phyloP scores from a whole-genome alignment of 2,329 filamentous ascomycete genomes.

The Colletotrichum sp. region DNA sequence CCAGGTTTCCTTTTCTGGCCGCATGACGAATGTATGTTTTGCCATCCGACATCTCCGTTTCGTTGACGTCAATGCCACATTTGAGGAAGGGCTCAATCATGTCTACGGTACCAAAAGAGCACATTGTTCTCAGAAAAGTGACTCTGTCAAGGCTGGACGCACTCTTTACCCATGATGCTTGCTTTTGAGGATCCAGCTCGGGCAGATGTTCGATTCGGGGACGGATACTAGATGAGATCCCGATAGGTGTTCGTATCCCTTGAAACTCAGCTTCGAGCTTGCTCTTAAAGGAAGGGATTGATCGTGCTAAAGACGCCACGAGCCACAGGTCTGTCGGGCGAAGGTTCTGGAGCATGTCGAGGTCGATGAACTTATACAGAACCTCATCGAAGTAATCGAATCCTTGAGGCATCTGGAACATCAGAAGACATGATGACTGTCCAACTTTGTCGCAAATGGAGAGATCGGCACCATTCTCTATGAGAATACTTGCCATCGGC shows the following conservation, averaged over 20 bases:
- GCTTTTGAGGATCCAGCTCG: not conserved
- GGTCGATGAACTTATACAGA: not conserved
- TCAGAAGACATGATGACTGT: not conserved
- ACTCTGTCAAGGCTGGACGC: not conserved
- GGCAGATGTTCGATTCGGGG: not conserved
- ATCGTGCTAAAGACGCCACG: not conserved
- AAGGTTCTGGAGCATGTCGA: not conserved
- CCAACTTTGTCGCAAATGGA: not conserved
- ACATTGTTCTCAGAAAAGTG: not conserved
- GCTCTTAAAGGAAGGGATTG: not conserved
- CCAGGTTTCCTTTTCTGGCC: not conserved
- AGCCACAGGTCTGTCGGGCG: not conserved
- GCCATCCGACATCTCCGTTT: not conserved
- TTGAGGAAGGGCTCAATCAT: not conserved
- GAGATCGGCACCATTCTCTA: not conserved
- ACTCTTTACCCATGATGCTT: not conserved
- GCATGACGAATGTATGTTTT: not conserved
- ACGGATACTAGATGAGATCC: not conserved
- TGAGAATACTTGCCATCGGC: not conserved
- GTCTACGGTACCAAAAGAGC: not conserved
- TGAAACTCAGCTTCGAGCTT: not conserved
- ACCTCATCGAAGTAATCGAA: not conserved
- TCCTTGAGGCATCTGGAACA: not conserved
- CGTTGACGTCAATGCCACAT: not conserved
- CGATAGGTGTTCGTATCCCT: not conserved